Evolutionary conservation across 108 stramenopile species (phyloP).

Genomic region (Pinguiococcus pyrenoidosus): DNA sequence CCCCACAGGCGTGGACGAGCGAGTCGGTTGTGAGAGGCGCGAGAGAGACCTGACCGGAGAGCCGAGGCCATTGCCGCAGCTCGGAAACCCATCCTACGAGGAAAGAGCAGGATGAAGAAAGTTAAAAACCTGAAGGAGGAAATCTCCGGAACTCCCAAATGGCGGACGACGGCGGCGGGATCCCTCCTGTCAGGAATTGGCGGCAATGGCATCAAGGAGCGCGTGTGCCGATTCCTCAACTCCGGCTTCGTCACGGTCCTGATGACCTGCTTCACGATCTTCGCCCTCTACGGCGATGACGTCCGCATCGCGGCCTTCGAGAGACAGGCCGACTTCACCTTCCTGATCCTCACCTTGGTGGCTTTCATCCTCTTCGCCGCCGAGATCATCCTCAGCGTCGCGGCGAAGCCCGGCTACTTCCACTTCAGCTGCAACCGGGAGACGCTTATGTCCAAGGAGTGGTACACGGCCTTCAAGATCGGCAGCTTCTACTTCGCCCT

Average conservation of each 20-base stretch:
- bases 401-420: slow-evolving; percentile 22
- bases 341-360: slow-evolving; percentile 31
- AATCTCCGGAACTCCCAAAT: too few species aligned
- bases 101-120: too few species aligned
- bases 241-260: slow-evolving; percentile 24
- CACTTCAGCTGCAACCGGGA: neutral
- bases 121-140: too few species aligned
- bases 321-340: slow-evolving; percentile 30
- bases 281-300: slow-evolving; percentile 47
- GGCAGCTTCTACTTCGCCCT: slow-evolving; percentile 58
- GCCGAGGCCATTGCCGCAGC: too few species aligned
- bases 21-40: too few species aligned
- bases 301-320: slow-evolving; percentile 26
- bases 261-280: slow-evolving; percentile 46
- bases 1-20: too few species aligned
- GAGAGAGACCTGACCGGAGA: too few species aligned
- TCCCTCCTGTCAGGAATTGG: too few species aligned
- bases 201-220: too few species aligned
- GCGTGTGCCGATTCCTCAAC: too few species aligned
- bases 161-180: too few species aligned
- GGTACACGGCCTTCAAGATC: slow-evolving; percentile 4
- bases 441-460: neutral
- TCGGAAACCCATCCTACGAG: too few species aligned
- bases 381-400: slow-evolving; percentile 30
- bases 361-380: slow-evolving; percentile 38